Percentiles rank a stretch among this genome's conserved stretches.
These are phyloP conservation scores for Globisporangium camurandrum DNA, from an alignment of 352 stramenopile species.

Conservation along the genomic window DNA sequence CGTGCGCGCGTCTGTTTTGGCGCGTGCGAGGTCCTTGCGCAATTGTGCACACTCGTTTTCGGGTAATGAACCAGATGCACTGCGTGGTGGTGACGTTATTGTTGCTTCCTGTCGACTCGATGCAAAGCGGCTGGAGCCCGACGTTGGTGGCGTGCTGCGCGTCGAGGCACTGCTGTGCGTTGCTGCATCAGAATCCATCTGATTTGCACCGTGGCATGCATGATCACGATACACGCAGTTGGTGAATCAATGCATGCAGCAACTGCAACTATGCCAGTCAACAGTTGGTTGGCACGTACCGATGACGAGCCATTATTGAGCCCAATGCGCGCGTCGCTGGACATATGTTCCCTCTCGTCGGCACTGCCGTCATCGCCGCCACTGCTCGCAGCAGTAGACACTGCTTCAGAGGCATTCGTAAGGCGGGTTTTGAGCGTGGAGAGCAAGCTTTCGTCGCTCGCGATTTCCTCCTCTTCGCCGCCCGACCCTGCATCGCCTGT, in stretches of 20 bases:
- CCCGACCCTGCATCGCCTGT: constrained; percentile 9
- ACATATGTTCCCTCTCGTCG: neutral
- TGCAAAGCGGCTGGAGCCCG: too few relatives aligned
- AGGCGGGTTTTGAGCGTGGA: constrained; percentile 7
- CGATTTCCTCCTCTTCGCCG: constrained; percentile 5
- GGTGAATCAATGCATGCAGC: too few relatives aligned
- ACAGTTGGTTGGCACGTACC: neutral
- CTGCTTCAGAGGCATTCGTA: constrained; percentile 7
- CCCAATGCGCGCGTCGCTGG: constrained; percentile 3
- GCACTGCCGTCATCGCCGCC: constrained; percentile 3
- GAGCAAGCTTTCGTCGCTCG: constrained; percentile 1
- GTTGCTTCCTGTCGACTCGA: constrained; percentile 21
- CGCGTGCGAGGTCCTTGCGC: constrained; percentile 44
- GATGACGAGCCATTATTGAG: neutral
- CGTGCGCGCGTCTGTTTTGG: constrained; percentile 42
- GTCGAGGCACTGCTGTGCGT: neutral
- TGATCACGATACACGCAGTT: too few relatives aligned
- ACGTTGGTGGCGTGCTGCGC: constrained; percentile 15
- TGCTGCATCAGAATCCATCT: too few relatives aligned
- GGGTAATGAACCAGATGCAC: constrained; percentile 8
- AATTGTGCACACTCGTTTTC: constrained; percentile 24
- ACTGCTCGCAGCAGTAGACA: constrained; percentile 10
- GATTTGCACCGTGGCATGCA: too few relatives aligned
- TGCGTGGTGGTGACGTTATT: constrained; percentile 7
- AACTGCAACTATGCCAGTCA: too few relatives aligned